Evolutionary conservation across 345 rosid genomes (phyloP).

Genomic region (Aquilaria yunnanensis): DNA sequence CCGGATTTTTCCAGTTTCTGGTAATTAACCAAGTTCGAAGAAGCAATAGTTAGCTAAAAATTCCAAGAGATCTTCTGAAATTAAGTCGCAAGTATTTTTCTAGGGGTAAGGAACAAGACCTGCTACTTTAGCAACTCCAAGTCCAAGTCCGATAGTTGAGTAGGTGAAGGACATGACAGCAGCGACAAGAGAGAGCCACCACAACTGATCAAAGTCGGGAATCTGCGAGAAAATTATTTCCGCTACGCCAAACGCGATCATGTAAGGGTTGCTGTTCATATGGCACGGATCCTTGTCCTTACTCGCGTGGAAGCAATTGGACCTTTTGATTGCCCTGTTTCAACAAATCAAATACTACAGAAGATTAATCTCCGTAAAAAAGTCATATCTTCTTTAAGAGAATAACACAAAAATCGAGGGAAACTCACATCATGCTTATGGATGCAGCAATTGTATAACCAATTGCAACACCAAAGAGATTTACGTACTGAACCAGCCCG

Average conservation of each 20-base stretch:
- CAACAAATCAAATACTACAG: background rate
- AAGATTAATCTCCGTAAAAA: background rate
- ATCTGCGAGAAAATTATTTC: conserved; percentile 55
- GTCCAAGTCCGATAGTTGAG: conserved; percentile 84
- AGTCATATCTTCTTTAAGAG: background rate
- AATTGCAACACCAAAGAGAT: conserved; percentile 69
- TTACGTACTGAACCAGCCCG: conserved; percentile 59
- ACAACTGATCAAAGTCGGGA: conserved; percentile 73
- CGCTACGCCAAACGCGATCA: conserved; percentile 55
- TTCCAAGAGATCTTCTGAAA: background rate
- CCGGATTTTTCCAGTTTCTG: conserved; percentile 38
- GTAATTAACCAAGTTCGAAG: conserved; percentile 1
- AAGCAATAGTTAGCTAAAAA: conserved; percentile 1
- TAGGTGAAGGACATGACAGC: conserved; percentile 96
- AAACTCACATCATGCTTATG: conserved; percentile 57
- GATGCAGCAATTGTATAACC: conserved; percentile 76
- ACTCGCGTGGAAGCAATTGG: conserved; percentile 44
- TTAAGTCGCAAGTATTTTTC: background rate
- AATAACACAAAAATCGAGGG: background rate
- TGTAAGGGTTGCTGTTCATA: conserved; percentile 40
- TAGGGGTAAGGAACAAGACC: conserved; percentile 11
- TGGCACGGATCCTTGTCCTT: conserved; percentile 36
- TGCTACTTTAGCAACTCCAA: conserved; percentile 70
- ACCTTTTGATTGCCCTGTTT: conserved; percentile 52
- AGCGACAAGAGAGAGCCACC: conserved; percentile 90